Conservation (phyloP, 306 rosid genomes). For the Hippophae gyantsensis region DNA sequence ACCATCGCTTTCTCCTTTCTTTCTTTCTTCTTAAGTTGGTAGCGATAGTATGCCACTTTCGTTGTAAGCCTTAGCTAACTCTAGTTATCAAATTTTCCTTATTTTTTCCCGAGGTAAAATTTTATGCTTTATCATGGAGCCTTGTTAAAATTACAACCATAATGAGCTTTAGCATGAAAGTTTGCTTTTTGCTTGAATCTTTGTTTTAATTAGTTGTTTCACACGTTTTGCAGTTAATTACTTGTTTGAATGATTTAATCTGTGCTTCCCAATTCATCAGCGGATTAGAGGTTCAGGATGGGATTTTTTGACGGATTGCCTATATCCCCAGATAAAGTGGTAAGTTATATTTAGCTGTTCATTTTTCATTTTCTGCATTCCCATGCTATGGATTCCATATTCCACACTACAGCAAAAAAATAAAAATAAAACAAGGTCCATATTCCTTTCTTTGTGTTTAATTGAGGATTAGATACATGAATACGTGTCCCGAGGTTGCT, state of each 20-base stretch:
- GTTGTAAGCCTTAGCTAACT: too few relatives aligned
- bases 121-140: too few relatives aligned
- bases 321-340: slow-evolving; percentile 65
- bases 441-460: not conserved
- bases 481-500: not conserved
- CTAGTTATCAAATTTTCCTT: too few relatives aligned
- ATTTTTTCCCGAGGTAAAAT: too few relatives aligned
- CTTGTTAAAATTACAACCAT: too few relatives aligned
- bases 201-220: not conserved
- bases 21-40: too few relatives aligned
- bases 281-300: slow-evolving; percentile 43
- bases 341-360: slow-evolving; percentile 33
- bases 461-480: not conserved
- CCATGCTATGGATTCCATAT: not conserved
- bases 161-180: too few relatives aligned
- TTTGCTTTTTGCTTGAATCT: not conserved
- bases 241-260: slow-evolving; percentile 28
- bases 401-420: not conserved
- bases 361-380: not conserved
- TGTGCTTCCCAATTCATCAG: slow-evolving; percentile 28
- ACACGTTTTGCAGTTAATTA: slow-evolving; percentile 26
- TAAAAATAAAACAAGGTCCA: too few relatives aligned
- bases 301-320: slow-evolving; percentile 92
- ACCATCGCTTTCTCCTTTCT: too few relatives aligned
- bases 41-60: too few relatives aligned